phyloP scores from a whole-genome alignment of 2,329 filamentous ascomycete genomes.

The Cercospora janseana region DNA sequence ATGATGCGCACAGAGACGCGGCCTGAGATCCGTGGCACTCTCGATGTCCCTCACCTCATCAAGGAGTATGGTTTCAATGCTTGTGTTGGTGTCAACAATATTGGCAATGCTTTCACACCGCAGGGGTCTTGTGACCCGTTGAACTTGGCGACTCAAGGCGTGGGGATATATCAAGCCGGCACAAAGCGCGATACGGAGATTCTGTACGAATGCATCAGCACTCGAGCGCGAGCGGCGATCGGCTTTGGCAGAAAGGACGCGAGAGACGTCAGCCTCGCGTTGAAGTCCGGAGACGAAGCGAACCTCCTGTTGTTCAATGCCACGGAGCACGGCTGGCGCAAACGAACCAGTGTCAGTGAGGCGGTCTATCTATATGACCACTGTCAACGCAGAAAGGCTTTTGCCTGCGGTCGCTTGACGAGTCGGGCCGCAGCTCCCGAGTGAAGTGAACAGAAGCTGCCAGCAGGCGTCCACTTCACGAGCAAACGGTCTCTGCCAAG shows the following conservation, averaged over 20 bases:
- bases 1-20: slow-evolving; percentile 59
- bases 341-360: slow-evolving; percentile 43
- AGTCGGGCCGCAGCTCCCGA: neutral
- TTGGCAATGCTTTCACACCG: slow-evolving; percentile 73
- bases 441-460: neutral
- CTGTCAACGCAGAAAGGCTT: slow-evolving; percentile 26
- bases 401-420: slow-evolving; percentile 11
- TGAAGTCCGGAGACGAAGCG: slow-evolving; percentile 41
- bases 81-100: slow-evolving; percentile 67
- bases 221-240: slow-evolving; percentile 35
- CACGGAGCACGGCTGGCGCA: slow-evolving; percentile 42
- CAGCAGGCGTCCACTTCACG: neutral
- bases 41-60: slow-evolving; percentile 62
- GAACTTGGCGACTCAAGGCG: slow-evolving; percentile 59
- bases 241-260: slow-evolving; percentile 26
- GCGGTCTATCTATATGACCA: slow-evolving; percentile 47
- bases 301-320: slow-evolving; percentile 46
- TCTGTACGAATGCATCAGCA: slow-evolving; percentile 53
- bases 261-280: slow-evolving; percentile 31
- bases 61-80: slow-evolving; percentile 57
- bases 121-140: slow-evolving; percentile 67
- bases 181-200: slow-evolving; percentile 58
- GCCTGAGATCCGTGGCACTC: slow-evolving; percentile 54
- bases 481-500: slow-evolving; percentile 18
- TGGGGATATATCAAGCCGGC: slow-evolving; percentile 67